A percentile compares a stretch with the other conserved stretches of the same genome.
phyloP scores from a whole-genome alignment of 495 filamentous ascomycete genomes.

The Daldinia bambusicola region DNA sequence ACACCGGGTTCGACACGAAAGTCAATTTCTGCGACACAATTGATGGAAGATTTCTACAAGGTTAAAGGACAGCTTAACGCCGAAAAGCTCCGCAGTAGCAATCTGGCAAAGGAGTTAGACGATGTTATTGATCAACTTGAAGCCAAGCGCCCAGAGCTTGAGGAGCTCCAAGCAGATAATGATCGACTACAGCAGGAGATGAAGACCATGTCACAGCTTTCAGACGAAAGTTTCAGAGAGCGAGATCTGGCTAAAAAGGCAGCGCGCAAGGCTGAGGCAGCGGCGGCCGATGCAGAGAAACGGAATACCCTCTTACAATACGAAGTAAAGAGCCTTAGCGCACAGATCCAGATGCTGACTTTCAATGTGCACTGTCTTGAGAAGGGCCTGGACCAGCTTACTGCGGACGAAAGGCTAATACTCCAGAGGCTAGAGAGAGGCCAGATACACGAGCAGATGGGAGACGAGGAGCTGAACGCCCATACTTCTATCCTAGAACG shows the following conservation, averaged over 20 bases:
- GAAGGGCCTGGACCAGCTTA: conserved; percentile 78
- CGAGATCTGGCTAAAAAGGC: conserved; percentile 67
- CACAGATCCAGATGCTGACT: conserved; percentile 87
- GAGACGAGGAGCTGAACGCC: conserved; percentile 80
- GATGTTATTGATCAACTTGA: conserved; percentile 79
- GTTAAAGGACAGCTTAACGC: conserved; percentile 64
- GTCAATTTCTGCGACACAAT: conserved; percentile 59
- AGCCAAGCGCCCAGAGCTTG: conserved; percentile 72
- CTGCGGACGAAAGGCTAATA: conserved; percentile 68
- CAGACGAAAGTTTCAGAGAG: conserved; percentile 69
- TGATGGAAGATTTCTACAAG: conserved; percentile 64
- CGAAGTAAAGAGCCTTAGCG: conserved; percentile 88
- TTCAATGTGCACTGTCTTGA: conserved; percentile 82
- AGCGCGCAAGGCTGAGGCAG: conserved; percentile 76
- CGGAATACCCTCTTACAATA: conserved; percentile 84
- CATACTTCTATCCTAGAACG: conserved; percentile 87
- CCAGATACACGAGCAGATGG: conserved; percentile 67
- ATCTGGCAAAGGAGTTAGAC: conserved; percentile 77
- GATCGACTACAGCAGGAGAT: conserved; percentile 75
- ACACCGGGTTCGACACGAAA: conserved; percentile 64
- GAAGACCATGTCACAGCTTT: conserved; percentile 79
- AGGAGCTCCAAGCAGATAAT: conserved; percentile 73
- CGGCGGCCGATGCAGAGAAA: conserved; percentile 72
- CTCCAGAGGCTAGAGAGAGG: conserved; percentile 78
- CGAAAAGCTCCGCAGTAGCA: conserved; percentile 75